Conservation (phyloP, 768 basidiomycete species). For the Terana coerulea region DNA sequence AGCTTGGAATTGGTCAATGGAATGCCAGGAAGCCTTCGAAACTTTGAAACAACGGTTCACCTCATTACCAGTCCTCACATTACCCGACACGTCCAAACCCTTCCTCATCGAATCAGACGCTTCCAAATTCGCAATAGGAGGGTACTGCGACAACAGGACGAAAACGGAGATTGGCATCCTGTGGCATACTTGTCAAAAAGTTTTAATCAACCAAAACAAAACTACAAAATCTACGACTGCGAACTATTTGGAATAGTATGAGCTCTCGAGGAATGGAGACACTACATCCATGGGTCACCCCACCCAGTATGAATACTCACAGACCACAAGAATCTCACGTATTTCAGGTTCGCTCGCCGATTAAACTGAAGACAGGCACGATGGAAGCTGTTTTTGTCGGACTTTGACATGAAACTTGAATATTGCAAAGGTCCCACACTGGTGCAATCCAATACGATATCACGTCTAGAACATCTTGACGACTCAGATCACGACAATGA, state of each 20-base stretch:
- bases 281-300: constrained; percentile 20
- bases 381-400: constrained; percentile 23
- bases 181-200: constrained; percentile 13
- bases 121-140: constrained; percentile 25
- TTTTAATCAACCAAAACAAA: constrained; percentile 23
- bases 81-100: too few species aligned
- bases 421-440: constrained; percentile 7
- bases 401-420: constrained; percentile 16
- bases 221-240: constrained; percentile 31
- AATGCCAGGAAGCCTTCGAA: too few species aligned
- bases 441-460: constrained; percentile 8
- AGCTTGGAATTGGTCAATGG: too few species aligned
- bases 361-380: constrained; percentile 30
- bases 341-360: constrained; percentile 20
- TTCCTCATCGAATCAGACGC: constrained; percentile 23
- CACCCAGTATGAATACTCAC: constrained; percentile 20
- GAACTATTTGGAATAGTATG: constrained; percentile 34
- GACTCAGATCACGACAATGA: background rate
- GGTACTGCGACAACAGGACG: constrained; percentile 25
- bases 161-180: constrained; percentile 12
- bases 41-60: too few species aligned
- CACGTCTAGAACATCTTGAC: background rate
- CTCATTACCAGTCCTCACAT: too few species aligned
- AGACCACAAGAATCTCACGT: constrained; percentile 30
- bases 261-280: constrained; percentile 22